Evolutionary conservation across 129 eudicot species (phyloP).

Genomic region (Pittosporum tobira): DNA sequence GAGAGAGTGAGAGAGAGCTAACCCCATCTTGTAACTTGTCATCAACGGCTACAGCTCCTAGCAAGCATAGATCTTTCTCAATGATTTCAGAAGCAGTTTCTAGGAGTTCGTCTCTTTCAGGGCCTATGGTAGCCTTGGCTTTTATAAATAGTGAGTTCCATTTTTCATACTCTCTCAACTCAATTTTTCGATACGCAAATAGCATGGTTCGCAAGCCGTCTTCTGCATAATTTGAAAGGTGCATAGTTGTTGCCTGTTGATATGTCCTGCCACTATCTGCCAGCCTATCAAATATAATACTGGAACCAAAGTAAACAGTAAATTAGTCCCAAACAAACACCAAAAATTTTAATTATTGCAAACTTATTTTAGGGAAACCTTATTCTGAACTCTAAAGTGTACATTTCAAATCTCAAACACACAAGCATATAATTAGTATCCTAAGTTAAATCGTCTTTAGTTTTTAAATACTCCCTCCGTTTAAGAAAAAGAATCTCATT

Average conservation of each 20-base stretch:
- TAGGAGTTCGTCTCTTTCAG: conserved; percentile 39
- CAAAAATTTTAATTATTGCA: neutral
- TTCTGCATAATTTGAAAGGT: conserved; percentile 49
- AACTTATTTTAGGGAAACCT: neutral
- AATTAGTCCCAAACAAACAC: neutral
- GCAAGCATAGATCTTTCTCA: conserved; percentile 35
- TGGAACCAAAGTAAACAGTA: conserved; percentile 11
- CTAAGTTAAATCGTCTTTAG: too few relatives aligned
- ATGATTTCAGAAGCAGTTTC: conserved; percentile 36
- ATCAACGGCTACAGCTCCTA: conserved; percentile 52
- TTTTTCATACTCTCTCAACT: conserved; percentile 29
- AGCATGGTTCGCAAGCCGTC: conserved; percentile 49
- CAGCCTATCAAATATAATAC: conserved; percentile 42
- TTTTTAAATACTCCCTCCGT: too few relatives aligned
- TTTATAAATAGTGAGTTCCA: conserved; percentile 37
- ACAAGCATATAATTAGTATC: too few relatives aligned
- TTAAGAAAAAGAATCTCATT: too few relatives aligned
- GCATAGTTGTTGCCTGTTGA: conserved; percentile 48
- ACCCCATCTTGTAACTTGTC: conserved; percentile 57
- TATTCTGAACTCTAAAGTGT: neutral
- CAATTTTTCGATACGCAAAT: conserved; percentile 38
- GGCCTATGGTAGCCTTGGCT: conserved; percentile 43
- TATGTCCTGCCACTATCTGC: conserved; percentile 50
- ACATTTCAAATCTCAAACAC: too few relatives aligned
- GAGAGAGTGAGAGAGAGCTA: conserved; percentile 9